phyloP scores from a whole-genome alignment of 2,329 filamentous ascomycete genomes.

The Cladosporium phlei region DNA sequence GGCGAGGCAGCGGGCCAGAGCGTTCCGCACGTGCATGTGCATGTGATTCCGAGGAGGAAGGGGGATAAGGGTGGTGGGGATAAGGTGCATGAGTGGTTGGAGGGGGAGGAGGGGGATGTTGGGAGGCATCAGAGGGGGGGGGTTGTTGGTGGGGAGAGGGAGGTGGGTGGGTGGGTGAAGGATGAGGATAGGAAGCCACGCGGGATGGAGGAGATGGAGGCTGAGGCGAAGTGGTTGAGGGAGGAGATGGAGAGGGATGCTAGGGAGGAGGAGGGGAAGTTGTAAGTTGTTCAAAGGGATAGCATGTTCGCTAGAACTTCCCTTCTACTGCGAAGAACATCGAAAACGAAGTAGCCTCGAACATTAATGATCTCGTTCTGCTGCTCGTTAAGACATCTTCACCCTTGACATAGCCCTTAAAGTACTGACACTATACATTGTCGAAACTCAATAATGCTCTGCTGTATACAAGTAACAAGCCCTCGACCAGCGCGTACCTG shows the following conservation, averaged over 20 bases:
- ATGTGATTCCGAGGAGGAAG: conserved; percentile 72
- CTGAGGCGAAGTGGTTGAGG: conserved; percentile 67
- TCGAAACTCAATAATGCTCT: conserved; percentile 8
- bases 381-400: too few species aligned
- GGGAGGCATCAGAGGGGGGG: conserved; percentile 65
- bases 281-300: conserved; percentile 11
- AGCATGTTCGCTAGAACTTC: too few species aligned
- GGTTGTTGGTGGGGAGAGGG: conserved; percentile 1
- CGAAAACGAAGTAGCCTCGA: too few species aligned
- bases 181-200: conserved; percentile 60
- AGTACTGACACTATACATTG: conserved; percentile 1
- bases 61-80: conserved; percentile 62
- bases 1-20: conserved; percentile 87
- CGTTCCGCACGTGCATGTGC: conserved; percentile 87
- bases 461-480: conserved; percentile 2
- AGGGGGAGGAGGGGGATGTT: conserved; percentile 79
- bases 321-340: too few species aligned
- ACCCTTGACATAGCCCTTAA: too few species aligned
- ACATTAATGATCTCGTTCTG: too few species aligned
- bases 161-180: conserved; percentile 54
- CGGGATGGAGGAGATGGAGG: conserved; percentile 68
- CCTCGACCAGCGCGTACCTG: not conserved
- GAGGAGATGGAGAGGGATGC: conserved; percentile 48
- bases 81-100: conserved; percentile 76
- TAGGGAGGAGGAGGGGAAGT: conserved; percentile 14